These are phyloP conservation scores for Hypoxylon rubiginosum DNA, from an alignment of 2,329 filamentous ascomycete species.

Conservation along the genomic window DNA sequence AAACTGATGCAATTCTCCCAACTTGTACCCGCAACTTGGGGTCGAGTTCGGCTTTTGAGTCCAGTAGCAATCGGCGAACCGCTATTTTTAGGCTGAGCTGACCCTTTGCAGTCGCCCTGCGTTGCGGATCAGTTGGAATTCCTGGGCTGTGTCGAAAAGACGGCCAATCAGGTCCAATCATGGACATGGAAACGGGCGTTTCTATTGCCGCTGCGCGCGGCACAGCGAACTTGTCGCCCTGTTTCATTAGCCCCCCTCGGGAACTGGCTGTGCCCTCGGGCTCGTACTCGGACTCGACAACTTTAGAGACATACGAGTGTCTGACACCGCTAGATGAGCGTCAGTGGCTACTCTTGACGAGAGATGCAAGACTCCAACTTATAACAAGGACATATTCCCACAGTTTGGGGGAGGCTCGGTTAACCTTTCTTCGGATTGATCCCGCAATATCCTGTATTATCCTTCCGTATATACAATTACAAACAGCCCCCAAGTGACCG, in stretches of 20 bases:
- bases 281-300: constrained; percentile 10
- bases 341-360: constrained; percentile 6
- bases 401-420: neutral
- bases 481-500: neutral
- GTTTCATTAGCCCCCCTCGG: constrained; percentile 3
- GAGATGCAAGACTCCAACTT: constrained; percentile 4
- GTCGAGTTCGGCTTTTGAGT: neutral
- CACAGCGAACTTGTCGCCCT: constrained; percentile 7
- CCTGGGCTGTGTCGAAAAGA: constrained; percentile 13
- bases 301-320: constrained; percentile 7
- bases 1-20: neutral
- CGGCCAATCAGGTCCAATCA: constrained; percentile 18
- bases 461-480: neutral
- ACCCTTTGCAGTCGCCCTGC: constrained; percentile 13
- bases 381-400: neutral
- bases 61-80: neutral
- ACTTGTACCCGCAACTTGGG: neutral
- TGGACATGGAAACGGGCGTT: constrained; percentile 10
- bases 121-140: constrained; percentile 2
- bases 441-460: neutral
- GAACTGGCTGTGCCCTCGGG: constrained; percentile 1
- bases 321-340: constrained; percentile 1
- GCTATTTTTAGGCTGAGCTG: constrained; percentile 31
- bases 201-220: constrained; percentile 26
- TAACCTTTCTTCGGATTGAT: neutral